Evolutionary conservation across 495 filamentous ascomycete genomes (phyloP).

Genomic region (Daldinia vernicosa): DNA sequence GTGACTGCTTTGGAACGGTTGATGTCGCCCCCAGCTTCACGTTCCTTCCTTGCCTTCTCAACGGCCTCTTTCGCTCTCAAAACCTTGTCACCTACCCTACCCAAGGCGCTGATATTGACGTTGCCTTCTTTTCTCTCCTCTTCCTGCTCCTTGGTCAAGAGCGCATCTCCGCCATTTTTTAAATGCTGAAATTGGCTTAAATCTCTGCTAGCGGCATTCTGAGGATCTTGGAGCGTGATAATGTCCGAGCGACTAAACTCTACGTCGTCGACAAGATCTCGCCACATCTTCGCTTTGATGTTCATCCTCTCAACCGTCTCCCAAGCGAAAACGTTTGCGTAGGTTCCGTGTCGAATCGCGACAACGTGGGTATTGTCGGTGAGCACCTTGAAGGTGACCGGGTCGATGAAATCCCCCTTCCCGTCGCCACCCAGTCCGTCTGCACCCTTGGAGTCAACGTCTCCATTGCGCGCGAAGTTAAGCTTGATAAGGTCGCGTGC

Average conservation of each 20-base stretch:
- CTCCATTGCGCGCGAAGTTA: constrained; percentile 90
- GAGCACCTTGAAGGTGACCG: constrained; percentile 95
- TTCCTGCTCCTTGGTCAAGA: constrained; percentile 62
- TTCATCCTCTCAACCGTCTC: constrained; percentile 96
- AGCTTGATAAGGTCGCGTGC: constrained; percentile 88
- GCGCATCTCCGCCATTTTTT: constrained; percentile 77
- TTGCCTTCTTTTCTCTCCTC: constrained; percentile 67
- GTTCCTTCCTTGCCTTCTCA: constrained; percentile 74
- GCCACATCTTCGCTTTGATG: constrained; percentile 97
- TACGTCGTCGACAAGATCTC: constrained; percentile 85
- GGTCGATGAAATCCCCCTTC: constrained; percentile 88
- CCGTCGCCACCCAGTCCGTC: constrained; percentile 51
- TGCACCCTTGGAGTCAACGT: constrained; percentile 56
- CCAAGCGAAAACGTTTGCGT: constrained; percentile 94
- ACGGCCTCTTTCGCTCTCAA: constrained; percentile 92
- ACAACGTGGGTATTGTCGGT: constrained; percentile 99
- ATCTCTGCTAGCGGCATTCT: constrained; percentile 85
- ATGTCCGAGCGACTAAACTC: constrained; percentile 93
- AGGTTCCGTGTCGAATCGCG: constrained; percentile 76
- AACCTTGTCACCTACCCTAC: constrained; percentile 82
- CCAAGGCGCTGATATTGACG: constrained; percentile 80
- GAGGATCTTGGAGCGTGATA: constrained; percentile 95
- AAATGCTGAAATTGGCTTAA: constrained; percentile 90
- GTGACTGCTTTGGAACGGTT: constrained; percentile 59
- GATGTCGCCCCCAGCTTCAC: constrained; percentile 58